Evolutionary conservation across 2,329 filamentous ascomycete genomes (phyloP), one percentile per base, ranked within the genome.

Genomic region (Ophiocordyceps camponoti-leonardi): DNA sequence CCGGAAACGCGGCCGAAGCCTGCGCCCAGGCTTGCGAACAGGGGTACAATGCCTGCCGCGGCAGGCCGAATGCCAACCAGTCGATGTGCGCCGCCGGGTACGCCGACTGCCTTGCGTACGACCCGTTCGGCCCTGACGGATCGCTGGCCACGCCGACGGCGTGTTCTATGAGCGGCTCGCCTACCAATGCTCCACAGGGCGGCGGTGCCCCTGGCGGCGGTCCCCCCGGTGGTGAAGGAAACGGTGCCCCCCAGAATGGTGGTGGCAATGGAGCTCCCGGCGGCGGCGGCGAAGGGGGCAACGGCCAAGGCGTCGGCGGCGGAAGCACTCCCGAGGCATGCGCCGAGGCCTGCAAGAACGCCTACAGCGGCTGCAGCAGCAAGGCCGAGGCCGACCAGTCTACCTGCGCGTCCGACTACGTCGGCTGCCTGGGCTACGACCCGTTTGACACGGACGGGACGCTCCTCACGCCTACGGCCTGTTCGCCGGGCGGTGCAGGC

Each of bases 391-490:
- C 30, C 47, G 49, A 58, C 52, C 49, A 48, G 46, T 48, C 54
- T 6, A 30, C 20, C 8, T 59, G 57, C 44, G 52, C 50, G n/a
- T 49, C 54, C 26, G 22, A 51, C 40, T 55, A 52, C 46, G 51
- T 51, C 44, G n/a, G 2, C 12, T 58, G 55, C 49, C 49, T 57
- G 6, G 51, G 50, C 46, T 55, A 50, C 51, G 55, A 49, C 52
- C 55, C 55, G 31, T 58, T 51, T 33, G 44, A 47, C 28, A 43
- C 39, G 22, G 42, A 44, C 14, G 46, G 49, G 8, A 44, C 41
- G 1, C 40, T 54, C 4, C 48, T 49, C 22, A 43, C 42, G 10
- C 51, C 49, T n/a, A 50, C 50, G 20, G 50, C 53, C 23, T 54
- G 53, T 40, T n/a, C 28, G 26, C 39, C 35, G 40, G 43, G 45